Percentiles rank a stretch among this genome's conserved stretches.
phyloP scores from a whole-genome alignment of 164 flowering plant species.

The Litsea cubeba region DNA sequence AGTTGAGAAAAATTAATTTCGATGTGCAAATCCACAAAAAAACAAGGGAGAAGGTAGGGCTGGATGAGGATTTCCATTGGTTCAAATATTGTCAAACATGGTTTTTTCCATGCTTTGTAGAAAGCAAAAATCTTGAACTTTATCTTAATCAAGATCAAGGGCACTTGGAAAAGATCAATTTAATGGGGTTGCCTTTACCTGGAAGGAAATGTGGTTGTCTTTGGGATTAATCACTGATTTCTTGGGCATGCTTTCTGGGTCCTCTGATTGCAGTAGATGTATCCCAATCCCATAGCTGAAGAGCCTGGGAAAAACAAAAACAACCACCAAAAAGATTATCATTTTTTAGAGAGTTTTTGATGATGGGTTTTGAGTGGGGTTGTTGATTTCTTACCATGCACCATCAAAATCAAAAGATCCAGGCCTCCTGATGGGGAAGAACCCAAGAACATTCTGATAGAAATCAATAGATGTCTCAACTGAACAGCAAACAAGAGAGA shows the following conservation, averaged over 20 bases:
- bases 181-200: slow-evolving; percentile 31
- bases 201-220: slow-evolving; percentile 82
- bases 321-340: no score
- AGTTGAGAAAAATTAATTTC: no score
- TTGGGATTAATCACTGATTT: slow-evolving; percentile 64
- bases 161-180: no score
- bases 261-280: slow-evolving; percentile 63
- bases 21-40: no score
- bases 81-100: no score
- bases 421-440: slow-evolving; percentile 64
- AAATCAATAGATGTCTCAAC: slow-evolving; percentile 53
- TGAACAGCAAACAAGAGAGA: slow-evolving; percentile 61
- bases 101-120: no score
- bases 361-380: neutral
- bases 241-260: slow-evolving; percentile 45
- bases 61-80: no score
- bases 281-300: slow-evolving; percentile 69
- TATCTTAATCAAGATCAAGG: no score
- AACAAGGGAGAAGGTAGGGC: no score
- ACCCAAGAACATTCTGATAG: slow-evolving; percentile 64
- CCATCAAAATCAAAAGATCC: slow-evolving; percentile 77
- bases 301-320: slow-evolving; percentile 35
- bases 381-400: slow-evolving; percentile 33
- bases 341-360: no score
- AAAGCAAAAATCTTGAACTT: no score